phyloP scores from a whole-genome alignment of 176 grass and related monocot species.

The Neostapfia colusana region DNA sequence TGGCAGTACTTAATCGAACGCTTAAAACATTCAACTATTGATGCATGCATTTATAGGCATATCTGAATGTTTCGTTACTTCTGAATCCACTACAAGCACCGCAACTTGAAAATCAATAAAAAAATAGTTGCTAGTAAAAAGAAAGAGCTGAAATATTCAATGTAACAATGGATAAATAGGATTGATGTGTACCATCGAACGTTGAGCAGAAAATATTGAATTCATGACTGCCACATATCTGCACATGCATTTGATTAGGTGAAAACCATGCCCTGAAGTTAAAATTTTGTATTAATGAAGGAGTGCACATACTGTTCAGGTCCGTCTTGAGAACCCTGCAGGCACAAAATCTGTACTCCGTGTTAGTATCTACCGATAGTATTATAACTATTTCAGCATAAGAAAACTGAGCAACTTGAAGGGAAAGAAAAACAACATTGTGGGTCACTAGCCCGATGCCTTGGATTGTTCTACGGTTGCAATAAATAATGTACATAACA shows the following conservation, averaged over 20 bases:
- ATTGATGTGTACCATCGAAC: slow-evolving; percentile 65
- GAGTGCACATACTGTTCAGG: slow-evolving; percentile 80
- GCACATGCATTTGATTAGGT: slow-evolving; percentile 32
- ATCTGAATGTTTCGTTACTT: neutral
- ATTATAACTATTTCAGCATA: slow-evolving; percentile 25
- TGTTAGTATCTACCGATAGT: slow-evolving; percentile 40
- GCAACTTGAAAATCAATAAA: neutral
- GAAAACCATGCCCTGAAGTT: slow-evolving; percentile 21
- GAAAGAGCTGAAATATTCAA: neutral
- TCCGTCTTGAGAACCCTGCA: slow-evolving; percentile 95
- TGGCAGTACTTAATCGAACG: neutral
- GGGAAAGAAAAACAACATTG: slow-evolving; percentile 19
- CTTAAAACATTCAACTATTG: neutral
- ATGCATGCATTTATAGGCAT: slow-evolving; percentile 1
- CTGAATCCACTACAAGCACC: slow-evolving; percentile 2
- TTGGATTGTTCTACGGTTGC: neutral
- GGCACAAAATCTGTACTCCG: slow-evolving; percentile 75
- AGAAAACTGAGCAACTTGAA: slow-evolving; percentile 21
- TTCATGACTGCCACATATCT: slow-evolving; percentile 99
- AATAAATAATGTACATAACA: neutral
- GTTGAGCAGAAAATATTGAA: slow-evolving; percentile 96
- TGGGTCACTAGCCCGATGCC: neutral
- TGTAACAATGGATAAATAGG: neutral
- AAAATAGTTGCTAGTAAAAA: neutral
- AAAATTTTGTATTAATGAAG: slow-evolving; percentile 17